phyloP scores from a whole-genome alignment of 75 land plant species.

The Pinus taeda region DNA sequence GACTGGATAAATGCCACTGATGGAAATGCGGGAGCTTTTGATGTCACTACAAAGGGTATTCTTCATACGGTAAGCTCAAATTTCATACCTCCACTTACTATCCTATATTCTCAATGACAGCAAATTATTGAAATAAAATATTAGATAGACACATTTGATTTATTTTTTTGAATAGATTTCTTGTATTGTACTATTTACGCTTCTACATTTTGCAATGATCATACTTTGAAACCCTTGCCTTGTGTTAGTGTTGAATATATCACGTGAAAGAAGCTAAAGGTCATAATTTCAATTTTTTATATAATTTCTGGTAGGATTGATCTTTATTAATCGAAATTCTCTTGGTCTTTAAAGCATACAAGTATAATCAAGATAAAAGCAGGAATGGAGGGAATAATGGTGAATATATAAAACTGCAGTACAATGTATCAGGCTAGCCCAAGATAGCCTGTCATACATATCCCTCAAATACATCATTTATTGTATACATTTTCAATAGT shows the following conservation, averaged over 20 bases:
- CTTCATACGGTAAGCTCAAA: conserved; percentile 60
- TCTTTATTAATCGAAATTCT: not conserved
- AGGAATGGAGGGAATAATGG: too few species aligned
- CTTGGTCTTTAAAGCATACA: too few species aligned
- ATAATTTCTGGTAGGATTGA: not conserved
- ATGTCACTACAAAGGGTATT: conserved; percentile 91
- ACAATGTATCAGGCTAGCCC: too few species aligned
- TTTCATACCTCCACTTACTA: not conserved
- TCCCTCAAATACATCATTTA: too few species aligned
- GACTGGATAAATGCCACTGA: conserved; percentile 91
- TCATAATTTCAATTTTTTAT: not conserved
- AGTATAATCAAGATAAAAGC: too few species aligned
- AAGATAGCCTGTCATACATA: too few species aligned
- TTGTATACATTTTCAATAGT: too few species aligned
- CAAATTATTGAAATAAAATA: not conserved
- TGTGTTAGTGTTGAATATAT: not conserved
- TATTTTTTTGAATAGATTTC: not conserved
- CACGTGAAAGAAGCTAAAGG: not conserved
- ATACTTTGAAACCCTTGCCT: not conserved
- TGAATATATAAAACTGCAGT: too few species aligned
- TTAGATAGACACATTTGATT: not conserved
- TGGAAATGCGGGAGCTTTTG: conserved; percentile 84
- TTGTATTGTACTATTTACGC: not conserved
- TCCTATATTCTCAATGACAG: not conserved
- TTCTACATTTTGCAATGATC: not conserved